Evolutionary conservation across 257 asterid genomes (phyloP).

Genomic region (Solanum ossicruentum): DNA sequence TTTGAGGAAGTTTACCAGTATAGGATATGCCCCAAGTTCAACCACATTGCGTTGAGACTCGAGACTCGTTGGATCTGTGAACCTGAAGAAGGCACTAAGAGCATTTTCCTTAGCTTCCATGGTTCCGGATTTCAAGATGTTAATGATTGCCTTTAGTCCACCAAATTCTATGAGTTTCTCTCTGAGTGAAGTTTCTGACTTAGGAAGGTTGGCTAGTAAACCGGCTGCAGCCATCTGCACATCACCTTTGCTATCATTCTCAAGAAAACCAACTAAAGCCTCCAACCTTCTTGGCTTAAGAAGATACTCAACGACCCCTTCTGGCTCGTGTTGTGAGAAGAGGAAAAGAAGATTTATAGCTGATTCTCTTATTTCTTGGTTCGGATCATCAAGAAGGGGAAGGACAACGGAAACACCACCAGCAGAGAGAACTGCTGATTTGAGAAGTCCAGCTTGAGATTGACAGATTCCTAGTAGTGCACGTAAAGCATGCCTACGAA

Average conservation of each 20-base stretch:
- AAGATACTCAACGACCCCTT: slow-evolving; percentile 52
- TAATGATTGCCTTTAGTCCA: slow-evolving; percentile 39
- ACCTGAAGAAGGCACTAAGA: slow-evolving; percentile 45
- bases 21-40: slow-evolving; percentile 29
- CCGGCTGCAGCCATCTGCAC: slow-evolving; percentile 63
- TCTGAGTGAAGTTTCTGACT: slow-evolving; percentile 38
- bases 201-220: slow-evolving; percentile 48
- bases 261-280: slow-evolving; percentile 48
- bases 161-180: slow-evolving; percentile 40
- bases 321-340: slow-evolving; percentile 56
- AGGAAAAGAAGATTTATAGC: slow-evolving; percentile 47
- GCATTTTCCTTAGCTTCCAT: slow-evolving; percentile 55
- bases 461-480: slow-evolving; percentile 42
- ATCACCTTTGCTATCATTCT: slow-evolving; percentile 30
- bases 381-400: slow-evolving; percentile 44
- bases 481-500: slow-evolving; percentile 35
- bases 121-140: slow-evolving; percentile 26
- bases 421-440: slow-evolving; percentile 44
- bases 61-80: slow-evolving; percentile 49
- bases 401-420: slow-evolving; percentile 41
- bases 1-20: slow-evolving; percentile 27
- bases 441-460: slow-evolving; percentile 39
- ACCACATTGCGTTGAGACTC: slow-evolving; percentile 24
- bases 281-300: slow-evolving; percentile 47
- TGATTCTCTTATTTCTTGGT: slow-evolving; percentile 38